Base-by-base conservation (phyloP, 768 basidiomycete species). In the Rubroboletus satanas region DNA sequence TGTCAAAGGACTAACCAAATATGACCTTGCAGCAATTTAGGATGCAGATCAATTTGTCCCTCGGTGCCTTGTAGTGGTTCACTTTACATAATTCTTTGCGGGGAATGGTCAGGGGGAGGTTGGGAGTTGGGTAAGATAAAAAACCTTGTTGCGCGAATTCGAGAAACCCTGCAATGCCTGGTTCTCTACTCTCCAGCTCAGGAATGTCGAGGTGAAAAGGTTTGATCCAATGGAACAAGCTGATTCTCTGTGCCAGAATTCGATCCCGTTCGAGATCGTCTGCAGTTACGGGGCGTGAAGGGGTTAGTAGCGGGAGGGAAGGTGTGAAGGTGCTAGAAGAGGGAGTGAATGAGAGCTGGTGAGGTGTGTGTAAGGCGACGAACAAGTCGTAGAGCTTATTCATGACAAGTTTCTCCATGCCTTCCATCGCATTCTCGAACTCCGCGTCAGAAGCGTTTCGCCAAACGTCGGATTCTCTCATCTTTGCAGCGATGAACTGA, bases 331-430 rank as follows among this genome's bases (percentile, higher is more conserved):
- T 98, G 65, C 96, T 97, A 68, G 39, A 56, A 54, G 35, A 50
- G 46, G 44, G 45, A 8, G 50, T 56, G 49, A 38, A 50, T 49
- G 54, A 59, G 55, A 31, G 39, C 12, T 28, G 54, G 2, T 11
- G 35, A 21, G 14, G 18, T 11, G 58, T 49, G 57, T 23, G 49
- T 18, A 18, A 38, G n/a, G 46, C 5, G 52, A 83, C 89, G 67
- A 58, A 98, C 95, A 90, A 93, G 63, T 94, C 92, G 70, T 97
- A 98, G 49, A 98, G 74, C 49, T 93, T 79, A 64, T 98, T 99
- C 97, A 99, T 98, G 61, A 99, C 97, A 7, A 99, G 81, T 71
- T 99, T 99, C 78, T 99, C 97, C 93, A 98, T 98, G 49, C 94
- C 95, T 72, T 99, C 97, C 77, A 93, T 83, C 0, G 94, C 93